Evolutionary conservation across 305 asterid species (phyloP), one percentile per base, ranked within the genome.

Genomic region (Nicotiana rustica): DNA sequence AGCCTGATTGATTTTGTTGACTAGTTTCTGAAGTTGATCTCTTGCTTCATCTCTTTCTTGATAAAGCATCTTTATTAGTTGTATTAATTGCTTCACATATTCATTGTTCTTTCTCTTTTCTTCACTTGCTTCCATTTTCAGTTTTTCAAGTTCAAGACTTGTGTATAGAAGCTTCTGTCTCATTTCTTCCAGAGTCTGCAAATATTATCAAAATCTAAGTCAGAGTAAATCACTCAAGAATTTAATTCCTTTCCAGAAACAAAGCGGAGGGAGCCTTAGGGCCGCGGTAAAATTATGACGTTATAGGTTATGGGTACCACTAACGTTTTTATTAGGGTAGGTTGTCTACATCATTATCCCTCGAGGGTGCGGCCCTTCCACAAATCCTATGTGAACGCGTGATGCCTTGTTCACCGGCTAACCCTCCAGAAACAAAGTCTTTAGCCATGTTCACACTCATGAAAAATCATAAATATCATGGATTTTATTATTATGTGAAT

Each of bases 21-120:
- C 86, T 6, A 91, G 81, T 57, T 86, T 90, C 29, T 92, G 93
- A 79, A 92, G 91, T 7, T 92, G 90, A 29, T 25, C 84, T 79
- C 86, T 87, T 44, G 98, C 98, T 85, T 92, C 94, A 75, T 95
- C 98, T 82, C 98, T 85, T 83, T 95, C 97, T 44, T 87, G 89
- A 80, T 87, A 81, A 8, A 92, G 90, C 25, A 65, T 81, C 14
- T 89, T 89, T 6, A 92, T 85, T 2, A 92, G 90, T 3, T 88
- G 89, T 81, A 89, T 81, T 15, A 95, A 52, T 78, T 89, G 91
- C 73, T 85, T 89, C 15, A 86, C 77, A 83, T 88, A 82, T 49
- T 89, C 97, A 35, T 83, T 88, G 89, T 88, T 91, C 71, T 85
- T 92, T 61, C 80, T 81, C 82, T 86, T 83, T 87, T 93, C 95